Conservation (phyloP, 164 flowering plant genomes). For the Aristolochia californica region DNA sequence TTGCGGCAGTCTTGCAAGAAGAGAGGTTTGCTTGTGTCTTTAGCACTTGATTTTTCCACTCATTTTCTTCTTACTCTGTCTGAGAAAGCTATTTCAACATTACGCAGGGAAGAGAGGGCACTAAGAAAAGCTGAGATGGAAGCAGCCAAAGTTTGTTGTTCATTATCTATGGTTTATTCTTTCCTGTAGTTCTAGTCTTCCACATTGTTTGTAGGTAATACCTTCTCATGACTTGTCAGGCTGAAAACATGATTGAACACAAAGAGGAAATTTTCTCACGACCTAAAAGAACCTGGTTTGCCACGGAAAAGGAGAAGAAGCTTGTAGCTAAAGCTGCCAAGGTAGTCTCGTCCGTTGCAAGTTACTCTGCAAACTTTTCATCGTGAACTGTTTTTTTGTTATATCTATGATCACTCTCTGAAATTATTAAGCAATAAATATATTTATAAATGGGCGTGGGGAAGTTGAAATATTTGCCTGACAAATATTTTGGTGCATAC, state of each 20-base stretch:
- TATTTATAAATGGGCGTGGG: too few relatives aligned
- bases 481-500: not conserved
- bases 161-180: not conserved
- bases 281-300: constrained; percentile 90
- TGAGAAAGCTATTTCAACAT: not conserved
- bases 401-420: not conserved
- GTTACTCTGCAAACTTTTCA: not conserved
- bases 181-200: not conserved
- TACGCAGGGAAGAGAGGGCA: constrained; percentile 70
- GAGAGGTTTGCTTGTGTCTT: constrained; percentile 43
- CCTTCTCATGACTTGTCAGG: constrained; percentile 31
- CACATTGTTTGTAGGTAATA: not conserved
- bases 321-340: constrained; percentile 53
- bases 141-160: constrained; percentile 53
- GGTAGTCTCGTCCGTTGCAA: constrained; percentile 27
- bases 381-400: not conserved
- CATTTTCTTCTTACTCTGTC: not conserved
- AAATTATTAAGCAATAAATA: too few relatives aligned
- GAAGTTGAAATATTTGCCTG: too few relatives aligned
- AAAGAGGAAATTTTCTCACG: constrained; percentile 79
- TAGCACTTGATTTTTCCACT: not conserved
- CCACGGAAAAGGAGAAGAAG: constrained; percentile 77
- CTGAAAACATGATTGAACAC: constrained; percentile 87
- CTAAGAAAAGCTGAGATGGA: constrained; percentile 98
- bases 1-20: constrained; percentile 63